Evolutionary conservation across 2,329 filamentous ascomycete species (phyloP), one percentile per base, ranked within the genome.

Genomic region (Trichoderma arundinaceum): DNA sequence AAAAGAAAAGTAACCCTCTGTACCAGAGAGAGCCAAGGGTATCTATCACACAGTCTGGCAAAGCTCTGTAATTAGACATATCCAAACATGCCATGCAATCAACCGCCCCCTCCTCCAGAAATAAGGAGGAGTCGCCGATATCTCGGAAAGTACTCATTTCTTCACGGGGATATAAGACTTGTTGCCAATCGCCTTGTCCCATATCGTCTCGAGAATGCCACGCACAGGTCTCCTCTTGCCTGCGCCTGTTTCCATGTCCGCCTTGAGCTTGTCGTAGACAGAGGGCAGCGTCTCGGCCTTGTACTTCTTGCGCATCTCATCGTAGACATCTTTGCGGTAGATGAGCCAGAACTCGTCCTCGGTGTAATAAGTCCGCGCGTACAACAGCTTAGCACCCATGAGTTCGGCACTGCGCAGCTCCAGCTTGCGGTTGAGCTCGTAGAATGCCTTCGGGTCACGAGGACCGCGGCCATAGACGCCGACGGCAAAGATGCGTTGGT

Each of bases 371-470:
- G 82, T 83, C 62, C 85, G 82, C 5, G 84, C 83, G 70, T 86
- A 86, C 7, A 86, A 71, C 79, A 83, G 84, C 72, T 85, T 85
- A 77, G 83, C 82, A 13, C 84, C 84, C 7, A 81, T 78, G 41
- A 85, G 76, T 43, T 83, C 79, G 1, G 77, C 76, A 4, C 85
- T 74, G 35, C 78, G 81, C 64, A 76, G 74, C 72, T 86, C 84
- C 1, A 86, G 74, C 28, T 78, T 77, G 13, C 81, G 78, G 68
- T 86, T 86, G 61, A 80, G 77, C 7, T 73, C 69, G 28, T 84
- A 75, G 71, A 83, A 86, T 13, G 72, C 72, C 48, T 76, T 71
- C 15, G 74, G 72, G 35, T 74, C 72, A 33, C 70, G 70, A 7
- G 79, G 77, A 0, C 75, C 77, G 49, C 73, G 73, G 22, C 80